Evolutionary conservation across 768 basidiomycete species (phyloP), one percentile per base, ranked within the genome.

Genomic region (Gymnopilus junonius): DNA sequence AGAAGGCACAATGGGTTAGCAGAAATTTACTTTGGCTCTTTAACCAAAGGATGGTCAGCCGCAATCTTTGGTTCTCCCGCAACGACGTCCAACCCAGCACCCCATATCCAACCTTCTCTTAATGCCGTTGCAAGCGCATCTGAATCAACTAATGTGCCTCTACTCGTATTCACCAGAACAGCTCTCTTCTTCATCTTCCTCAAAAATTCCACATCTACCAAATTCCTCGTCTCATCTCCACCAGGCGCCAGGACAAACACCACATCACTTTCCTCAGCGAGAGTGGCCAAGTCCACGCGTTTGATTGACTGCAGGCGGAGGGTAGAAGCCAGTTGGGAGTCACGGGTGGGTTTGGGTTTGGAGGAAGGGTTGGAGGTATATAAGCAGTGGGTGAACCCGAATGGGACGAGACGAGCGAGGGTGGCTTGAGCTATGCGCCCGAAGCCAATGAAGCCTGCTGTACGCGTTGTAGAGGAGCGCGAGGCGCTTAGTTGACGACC

Each of bases 371-470:
- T 87, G 8, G 83, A 80, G 4, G 83, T 73, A 76, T 95, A 97
- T 43, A 96, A 65, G 65, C 87, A 89, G 67, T 86, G 79, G 0
- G 87, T 90, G 70, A 94, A 82, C 25, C 91, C 94, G 72, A 98
- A 98, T 0, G 92, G 87, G 10, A 92, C 77, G 37, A 98, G 84
- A 3, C 97, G 88, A 1, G 83, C 75, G 42, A 97, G 84, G 0
- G 91, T 92, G 21, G 90, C 90, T 69, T 95, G 93, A 0, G 95
- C 88, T 68, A 99, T 99, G 25, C 97, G 87, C 6, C 97, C 97
- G 68, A 99, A 98, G 12, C 97, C 97, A 32, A 99, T 81, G 78
- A 99, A 97, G 1, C 94, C 95, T 2, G 89, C 86, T 1, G 89
- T 96, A 43, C 89, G 87, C 8, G 73, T 82, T 2, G 82, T 82